Evolutionary conservation across 768 basidiomycete genomes (phyloP).

Genomic region (Leccinum pellstonianum): DNA sequence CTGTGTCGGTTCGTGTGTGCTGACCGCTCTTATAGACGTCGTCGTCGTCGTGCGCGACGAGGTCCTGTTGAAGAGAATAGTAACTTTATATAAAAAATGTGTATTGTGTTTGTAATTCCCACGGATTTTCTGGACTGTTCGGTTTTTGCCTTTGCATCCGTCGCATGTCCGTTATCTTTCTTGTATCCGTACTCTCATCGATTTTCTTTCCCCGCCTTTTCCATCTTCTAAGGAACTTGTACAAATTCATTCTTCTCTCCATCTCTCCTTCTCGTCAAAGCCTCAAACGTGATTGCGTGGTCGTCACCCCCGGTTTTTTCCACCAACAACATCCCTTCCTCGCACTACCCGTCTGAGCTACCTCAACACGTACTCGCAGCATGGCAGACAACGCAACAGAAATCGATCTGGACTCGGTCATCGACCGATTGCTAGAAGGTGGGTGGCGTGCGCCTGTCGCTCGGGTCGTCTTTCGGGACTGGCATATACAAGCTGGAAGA

Average conservation of each 20-base stretch:
- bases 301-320: conserved; percentile 26
- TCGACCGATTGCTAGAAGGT: conserved; percentile 98
- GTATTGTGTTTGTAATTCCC: conserved; percentile 23
- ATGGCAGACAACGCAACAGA: conserved; percentile 86
- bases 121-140: conserved; percentile 31
- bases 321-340: conserved; percentile 19
- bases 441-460: conserved; percentile 40
- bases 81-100: neutral
- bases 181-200: conserved; percentile 34
- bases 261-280: conserved; percentile 17
- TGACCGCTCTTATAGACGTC: conserved; percentile 17
- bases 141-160: conserved; percentile 32
- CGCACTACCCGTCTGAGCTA: conserved; percentile 18
- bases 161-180: conserved; percentile 38
- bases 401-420: conserved; percentile 99
- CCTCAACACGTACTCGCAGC: conserved; percentile 18
- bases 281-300: conserved; percentile 20
- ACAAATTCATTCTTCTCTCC: conserved; percentile 1
- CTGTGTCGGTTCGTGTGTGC: neutral
- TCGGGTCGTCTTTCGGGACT: conserved; percentile 20
- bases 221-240: conserved; percentile 16
- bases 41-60: conserved; percentile 31
- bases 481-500: conserved; percentile 3
- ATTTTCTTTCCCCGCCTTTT: conserved; percentile 24
- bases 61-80: conserved; percentile 11